Conservation (phyloP, 148 eudicot genomes). For the Persicaria maculosa region DNA sequence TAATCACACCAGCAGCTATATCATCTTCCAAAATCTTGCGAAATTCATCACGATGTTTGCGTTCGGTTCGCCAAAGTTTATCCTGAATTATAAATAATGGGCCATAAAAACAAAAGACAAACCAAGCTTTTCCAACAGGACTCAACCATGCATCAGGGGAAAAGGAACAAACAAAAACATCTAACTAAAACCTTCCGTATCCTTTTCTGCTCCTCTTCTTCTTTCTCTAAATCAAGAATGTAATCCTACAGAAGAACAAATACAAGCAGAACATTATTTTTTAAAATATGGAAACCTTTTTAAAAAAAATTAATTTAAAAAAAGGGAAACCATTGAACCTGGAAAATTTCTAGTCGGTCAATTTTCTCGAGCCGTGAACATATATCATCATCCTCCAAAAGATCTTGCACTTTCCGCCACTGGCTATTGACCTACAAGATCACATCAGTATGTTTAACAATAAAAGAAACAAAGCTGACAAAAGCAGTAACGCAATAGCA, state of each 20-base stretch:
- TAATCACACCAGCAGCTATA: constrained; percentile 52
- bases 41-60: constrained; percentile 86
- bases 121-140: background rate
- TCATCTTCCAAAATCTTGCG: constrained; percentile 86
- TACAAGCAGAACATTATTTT: constrained; percentile 10
- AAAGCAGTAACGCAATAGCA: background rate
- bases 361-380: constrained; percentile 85
- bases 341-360: constrained; percentile 83
- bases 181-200: constrained; percentile 50
- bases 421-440: constrained; percentile 62
- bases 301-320: no score
- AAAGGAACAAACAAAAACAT: constrained; percentile 3
- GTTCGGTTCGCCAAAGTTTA: constrained; percentile 66
- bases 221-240: constrained; percentile 88
- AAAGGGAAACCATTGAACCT: constrained; percentile 33
- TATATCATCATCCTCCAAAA: constrained; percentile 88
- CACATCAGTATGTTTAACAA: background rate
- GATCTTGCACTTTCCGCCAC: constrained; percentile 97
- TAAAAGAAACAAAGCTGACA: background rate
- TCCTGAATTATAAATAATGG: constrained; percentile 34
- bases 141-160: background rate
- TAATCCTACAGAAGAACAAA: constrained; percentile 58
- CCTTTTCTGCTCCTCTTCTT: constrained; percentile 86
- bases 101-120: constrained; percentile 9
- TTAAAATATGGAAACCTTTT: no score